These are phyloP conservation scores for Cladophialophora chaetospira DNA, from an alignment of 2,329 filamentous ascomycete genomes.

Conservation along the genomic window DNA sequence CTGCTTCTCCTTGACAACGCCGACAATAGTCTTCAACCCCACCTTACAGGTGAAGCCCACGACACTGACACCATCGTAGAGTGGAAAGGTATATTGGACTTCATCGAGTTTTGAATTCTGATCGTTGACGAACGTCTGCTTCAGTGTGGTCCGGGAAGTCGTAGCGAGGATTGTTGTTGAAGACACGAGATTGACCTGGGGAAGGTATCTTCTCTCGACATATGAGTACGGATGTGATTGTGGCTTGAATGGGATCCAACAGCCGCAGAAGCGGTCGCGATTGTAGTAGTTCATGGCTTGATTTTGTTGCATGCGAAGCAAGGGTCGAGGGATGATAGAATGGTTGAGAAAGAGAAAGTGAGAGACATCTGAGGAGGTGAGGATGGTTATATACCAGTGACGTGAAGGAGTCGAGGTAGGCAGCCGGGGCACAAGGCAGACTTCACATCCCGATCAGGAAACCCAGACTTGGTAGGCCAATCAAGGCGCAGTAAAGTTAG, in stretches of 20 bases:
- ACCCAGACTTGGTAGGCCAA: too few relatives aligned
- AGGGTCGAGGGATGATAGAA: neutral
- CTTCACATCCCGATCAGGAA: too few relatives aligned
- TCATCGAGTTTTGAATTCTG: constrained; percentile 50
- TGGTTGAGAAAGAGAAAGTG: neutral
- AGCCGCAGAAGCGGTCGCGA: constrained; percentile 20
- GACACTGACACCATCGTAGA: constrained; percentile 72
- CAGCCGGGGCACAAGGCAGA: too few relatives aligned
- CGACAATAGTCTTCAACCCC: constrained; percentile 56
- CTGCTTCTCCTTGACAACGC: constrained; percentile 67
- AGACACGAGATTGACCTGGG: constrained; percentile 59
- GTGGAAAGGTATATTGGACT: constrained; percentile 68
- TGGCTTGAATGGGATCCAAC: constrained; percentile 16
- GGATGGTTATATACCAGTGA: neutral
- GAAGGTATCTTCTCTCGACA: constrained; percentile 52
- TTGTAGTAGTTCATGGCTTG: neutral
- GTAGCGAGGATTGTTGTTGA: constrained; percentile 64
- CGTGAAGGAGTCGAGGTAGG: neutral
- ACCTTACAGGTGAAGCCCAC: constrained; percentile 68
- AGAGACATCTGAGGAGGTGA: neutral
- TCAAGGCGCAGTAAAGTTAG: too few relatives aligned
- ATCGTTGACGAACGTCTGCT: constrained; percentile 64
- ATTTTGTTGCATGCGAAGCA: neutral
- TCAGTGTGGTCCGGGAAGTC: constrained; percentile 54
- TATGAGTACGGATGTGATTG: neutral